These are phyloP conservation scores for Prunus fruticosa DNA, from an alignment of 306 rosid species.

Conservation along the genomic window DNA sequence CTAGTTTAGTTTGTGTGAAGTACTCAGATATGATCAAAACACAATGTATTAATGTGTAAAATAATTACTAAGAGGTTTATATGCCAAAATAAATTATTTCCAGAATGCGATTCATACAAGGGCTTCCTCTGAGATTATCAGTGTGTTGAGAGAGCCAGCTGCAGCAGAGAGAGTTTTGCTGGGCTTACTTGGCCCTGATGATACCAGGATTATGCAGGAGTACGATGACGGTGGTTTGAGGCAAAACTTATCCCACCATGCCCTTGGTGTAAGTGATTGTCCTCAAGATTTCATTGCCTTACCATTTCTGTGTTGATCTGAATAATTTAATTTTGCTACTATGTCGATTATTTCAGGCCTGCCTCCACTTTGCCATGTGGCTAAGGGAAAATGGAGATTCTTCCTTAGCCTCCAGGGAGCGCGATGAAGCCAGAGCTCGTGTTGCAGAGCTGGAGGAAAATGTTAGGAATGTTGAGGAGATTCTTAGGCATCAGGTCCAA, in stretches of 20 bases:
- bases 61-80: neutral
- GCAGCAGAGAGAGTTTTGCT: conserved; percentile 2
- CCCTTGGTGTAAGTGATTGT: conserved; percentile 7
- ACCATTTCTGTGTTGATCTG: neutral
- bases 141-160: neutral
- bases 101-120: neutral
- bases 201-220: conserved; percentile 2
- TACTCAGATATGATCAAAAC: too few species aligned
- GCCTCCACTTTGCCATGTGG: conserved; percentile 13
- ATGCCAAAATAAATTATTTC: neutral
- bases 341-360: neutral
- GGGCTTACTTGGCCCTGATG: conserved; percentile 2
- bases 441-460: conserved; percentile 7
- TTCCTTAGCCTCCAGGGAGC: neutral
- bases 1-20: too few species aligned
- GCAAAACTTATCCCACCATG: conserved; percentile 3
- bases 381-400: neutral
- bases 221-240: neutral
- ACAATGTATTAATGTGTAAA: neutral
- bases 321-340: neutral
- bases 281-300: neutral
- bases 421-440: neutral
- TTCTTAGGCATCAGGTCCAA: neutral
- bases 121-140: neutral
- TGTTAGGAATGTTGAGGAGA: neutral